Base-by-base conservation (phyloP, 1,139 yeast genomes). In the Magnusiomyces tetraspermus region DNA sequence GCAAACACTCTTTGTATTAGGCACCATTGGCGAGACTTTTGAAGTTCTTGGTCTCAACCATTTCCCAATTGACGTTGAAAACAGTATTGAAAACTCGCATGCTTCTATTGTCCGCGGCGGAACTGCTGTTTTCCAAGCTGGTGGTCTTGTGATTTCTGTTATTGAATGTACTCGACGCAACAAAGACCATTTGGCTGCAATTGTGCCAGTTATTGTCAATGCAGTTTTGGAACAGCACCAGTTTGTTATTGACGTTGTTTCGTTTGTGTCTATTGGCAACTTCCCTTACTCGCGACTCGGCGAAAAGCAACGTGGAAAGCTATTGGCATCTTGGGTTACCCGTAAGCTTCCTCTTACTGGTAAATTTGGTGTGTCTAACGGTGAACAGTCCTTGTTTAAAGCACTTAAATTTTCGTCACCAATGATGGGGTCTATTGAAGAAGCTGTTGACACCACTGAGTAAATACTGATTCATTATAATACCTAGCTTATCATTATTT, bases 1-100 rank as follows among this genome's bases (percentile, higher is more conserved):
- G 68, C 96, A 89, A 62, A 83, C 95, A 6, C 72, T 92, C 50
- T 92, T 85, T 66, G 89, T 89, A 10, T 70, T 92, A 49, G 98
- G 98, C 0, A 77, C 82, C 53, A 83, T 94, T 48, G 82, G 89
- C 5, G 95, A 86, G 59, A 89, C 97, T 0, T 84, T 92, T 69
- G 99, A 92, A 65, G 83, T 85, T 1, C 76, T 87, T 72, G 99
- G 99, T 0, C 72, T 92, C 59, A 90, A 87, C 62, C 96, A 88
- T 67, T 92, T 92, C 73, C 95, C 95, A 1, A 71, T 76, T 36
- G 97, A 90, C 66, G 77, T 90, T 57, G 97, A 90, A 61, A 72
- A 71, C 44, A 82, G 95, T 2, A 82, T 89, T 30, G 92, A 83
- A 61, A 71, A 76, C 1, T 76, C 83, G 49, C 90, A 85, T 62